Evolutionary conservation across 2,329 filamentous ascomycete species (phyloP).

Genomic region (Didymella arachidicola): DNA sequence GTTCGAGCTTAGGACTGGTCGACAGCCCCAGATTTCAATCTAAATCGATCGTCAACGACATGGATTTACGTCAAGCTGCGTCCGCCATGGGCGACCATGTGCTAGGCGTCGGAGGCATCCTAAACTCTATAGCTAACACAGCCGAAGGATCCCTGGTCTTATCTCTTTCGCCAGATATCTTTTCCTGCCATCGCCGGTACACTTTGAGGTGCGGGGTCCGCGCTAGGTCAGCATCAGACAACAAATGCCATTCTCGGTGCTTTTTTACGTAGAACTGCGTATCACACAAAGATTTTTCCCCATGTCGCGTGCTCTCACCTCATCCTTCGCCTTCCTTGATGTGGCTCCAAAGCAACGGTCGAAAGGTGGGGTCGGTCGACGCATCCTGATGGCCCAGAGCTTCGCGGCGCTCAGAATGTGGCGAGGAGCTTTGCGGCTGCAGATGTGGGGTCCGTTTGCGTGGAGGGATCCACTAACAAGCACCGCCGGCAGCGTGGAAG

Average conservation of each 20-base stretch:
- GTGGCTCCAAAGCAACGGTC: conserved; percentile 21
- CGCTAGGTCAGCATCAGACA: conserved; percentile 21
- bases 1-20: conserved; percentile 3
- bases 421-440: conserved; percentile 25
- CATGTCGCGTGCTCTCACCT: conserved; percentile 2
- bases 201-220: conserved; percentile 24
- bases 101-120: conserved; percentile 6
- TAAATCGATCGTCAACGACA: conserved; percentile 8
- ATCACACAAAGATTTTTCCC: background rate
- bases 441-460: conserved; percentile 28
- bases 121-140: conserved; percentile 6
- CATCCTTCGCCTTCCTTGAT: conserved; percentile 3
- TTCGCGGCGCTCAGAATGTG: conserved; percentile 24
- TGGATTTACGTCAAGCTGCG: conserved; percentile 19
- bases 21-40: background rate
- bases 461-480: conserved; percentile 28
- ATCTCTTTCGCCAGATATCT: conserved; percentile 4
- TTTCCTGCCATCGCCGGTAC: conserved; percentile 2
- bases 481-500: conserved; percentile 37
- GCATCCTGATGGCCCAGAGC: conserved; percentile 19
- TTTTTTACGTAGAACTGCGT: background rate
- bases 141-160: conserved; percentile 14
- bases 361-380: conserved; percentile 34
- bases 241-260: background rate
- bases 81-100: conserved; percentile 4